These are phyloP conservation scores for Clitopilus hobsonii DNA, from an alignment of 768 basidiomycete species.

Conservation along the genomic window DNA sequence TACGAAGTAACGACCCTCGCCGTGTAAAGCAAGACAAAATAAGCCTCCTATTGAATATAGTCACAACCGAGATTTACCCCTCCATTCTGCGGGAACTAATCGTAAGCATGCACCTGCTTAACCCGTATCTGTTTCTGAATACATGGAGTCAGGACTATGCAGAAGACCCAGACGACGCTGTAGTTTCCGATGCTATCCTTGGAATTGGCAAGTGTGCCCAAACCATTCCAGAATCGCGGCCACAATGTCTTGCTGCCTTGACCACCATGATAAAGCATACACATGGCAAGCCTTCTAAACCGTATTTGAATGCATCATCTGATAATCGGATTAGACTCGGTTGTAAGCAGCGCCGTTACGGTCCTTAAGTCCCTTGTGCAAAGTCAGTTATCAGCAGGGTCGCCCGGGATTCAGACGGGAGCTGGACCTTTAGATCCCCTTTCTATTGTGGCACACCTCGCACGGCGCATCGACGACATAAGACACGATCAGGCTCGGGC, in stretches of 20 bases:
- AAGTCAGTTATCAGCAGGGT: conserved; percentile 40
- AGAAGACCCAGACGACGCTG: conserved; percentile 67
- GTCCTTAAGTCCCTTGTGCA: conserved; percentile 86
- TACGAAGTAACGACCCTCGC: conserved; percentile 62
- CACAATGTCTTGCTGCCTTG: conserved; percentile 70
- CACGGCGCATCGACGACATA: conserved; percentile 74
- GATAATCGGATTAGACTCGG: conserved; percentile 43
- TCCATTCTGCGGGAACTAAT: conserved; percentile 79
- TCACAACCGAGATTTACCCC: conserved; percentile 62
- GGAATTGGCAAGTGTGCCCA: conserved; percentile 78
- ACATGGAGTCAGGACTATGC: conserved; percentile 60
- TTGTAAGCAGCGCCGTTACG: conserved; percentile 77
- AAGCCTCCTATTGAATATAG: conserved; percentile 60
- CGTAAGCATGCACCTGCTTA: conserved; percentile 39
- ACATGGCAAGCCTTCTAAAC: conserved; percentile 48
- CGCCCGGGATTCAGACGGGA: conserved; percentile 16
- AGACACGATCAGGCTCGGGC: conserved; percentile 77
- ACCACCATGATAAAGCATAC: conserved; percentile 76
- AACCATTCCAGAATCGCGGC: conserved; percentile 60
- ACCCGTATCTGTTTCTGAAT: not conserved
- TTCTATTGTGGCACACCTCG: conserved; percentile 74
- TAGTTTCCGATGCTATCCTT: conserved; percentile 68
- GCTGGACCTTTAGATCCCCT: conserved; percentile 42
- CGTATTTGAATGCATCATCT: not conserved
- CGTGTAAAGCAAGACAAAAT: conserved; percentile 76